A percentile compares a stretch with the other conserved stretches of the same genome.
These are phyloP conservation scores for Platismatia glauca DNA, from an alignment of 495 filamentous ascomycete genomes.

Conservation along the genomic window DNA sequence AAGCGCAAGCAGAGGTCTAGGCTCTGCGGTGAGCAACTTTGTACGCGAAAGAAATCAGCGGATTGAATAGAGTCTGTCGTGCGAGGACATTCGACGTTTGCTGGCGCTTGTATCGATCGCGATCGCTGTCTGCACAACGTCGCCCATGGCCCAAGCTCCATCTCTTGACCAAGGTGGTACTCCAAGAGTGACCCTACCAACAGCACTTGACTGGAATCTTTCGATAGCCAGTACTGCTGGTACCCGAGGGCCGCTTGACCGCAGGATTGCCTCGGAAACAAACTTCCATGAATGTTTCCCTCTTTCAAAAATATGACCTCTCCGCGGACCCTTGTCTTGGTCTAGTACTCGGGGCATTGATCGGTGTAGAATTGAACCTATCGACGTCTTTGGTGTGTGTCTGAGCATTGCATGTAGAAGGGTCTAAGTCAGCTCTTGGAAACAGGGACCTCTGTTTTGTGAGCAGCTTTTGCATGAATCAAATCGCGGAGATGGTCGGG, in stretches of 20 bases:
- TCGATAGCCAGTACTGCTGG: background rate
- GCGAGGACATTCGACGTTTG: background rate
- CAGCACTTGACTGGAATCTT: background rate
- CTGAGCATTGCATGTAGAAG: background rate
- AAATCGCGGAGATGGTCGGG: background rate
- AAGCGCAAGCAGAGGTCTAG: background rate
- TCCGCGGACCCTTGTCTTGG: background rate
- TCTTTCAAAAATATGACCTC: background rate
- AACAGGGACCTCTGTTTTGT: background rate
- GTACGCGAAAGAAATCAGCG: background rate
- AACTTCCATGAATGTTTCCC: background rate
- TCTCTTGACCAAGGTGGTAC: background rate
- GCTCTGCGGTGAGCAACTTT: background rate
- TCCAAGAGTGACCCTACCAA: background rate
- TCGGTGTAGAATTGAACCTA: background rate
- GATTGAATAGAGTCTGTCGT: background rate
- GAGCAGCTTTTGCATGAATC: background rate
- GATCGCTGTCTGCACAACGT: background rate
- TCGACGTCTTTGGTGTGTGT: background rate
- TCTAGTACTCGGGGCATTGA: background rate
- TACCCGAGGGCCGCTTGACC: slow-evolving; percentile 6
- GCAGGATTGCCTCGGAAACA: background rate
- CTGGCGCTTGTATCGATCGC: background rate
- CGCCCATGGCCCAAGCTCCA: background rate
- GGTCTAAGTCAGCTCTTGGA: background rate